phyloP scores from a whole-genome alignment of 75 land plant genomes.

The Isoetes taiwanensis region DNA sequence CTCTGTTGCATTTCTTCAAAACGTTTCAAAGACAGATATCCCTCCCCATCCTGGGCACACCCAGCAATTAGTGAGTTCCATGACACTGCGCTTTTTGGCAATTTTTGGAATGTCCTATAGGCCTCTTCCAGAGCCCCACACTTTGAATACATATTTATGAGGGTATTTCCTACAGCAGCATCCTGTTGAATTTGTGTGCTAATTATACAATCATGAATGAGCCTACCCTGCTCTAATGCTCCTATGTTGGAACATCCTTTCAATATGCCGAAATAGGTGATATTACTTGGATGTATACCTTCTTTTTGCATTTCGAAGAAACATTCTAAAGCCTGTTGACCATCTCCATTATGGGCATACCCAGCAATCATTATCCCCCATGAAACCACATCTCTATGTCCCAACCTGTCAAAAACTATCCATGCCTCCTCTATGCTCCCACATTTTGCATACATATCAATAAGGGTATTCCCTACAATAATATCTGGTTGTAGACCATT shows the following conservation, averaged over 20 bases:
- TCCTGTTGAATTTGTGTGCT: neutral
- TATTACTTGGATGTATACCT: neutral
- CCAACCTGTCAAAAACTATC: neutral
- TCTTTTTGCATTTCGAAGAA: neutral
- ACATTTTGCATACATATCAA: no score
- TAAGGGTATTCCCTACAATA: no score
- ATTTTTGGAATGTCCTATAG: neutral
- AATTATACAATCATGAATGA: neutral
- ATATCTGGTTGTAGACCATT: no score
- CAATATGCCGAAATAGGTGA: neutral
- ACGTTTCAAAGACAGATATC: neutral
- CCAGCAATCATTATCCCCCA: neutral
- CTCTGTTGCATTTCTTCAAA: neutral
- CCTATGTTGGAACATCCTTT: neutral
- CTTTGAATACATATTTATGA: neutral
- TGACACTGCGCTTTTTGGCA: neutral
- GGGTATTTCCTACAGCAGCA: neutral
- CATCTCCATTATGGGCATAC: conserved; percentile 1
- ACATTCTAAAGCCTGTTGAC: neutral
- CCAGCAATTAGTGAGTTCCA: neutral
- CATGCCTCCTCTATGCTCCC: no score
- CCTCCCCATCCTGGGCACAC: neutral
- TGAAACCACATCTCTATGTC: neutral
- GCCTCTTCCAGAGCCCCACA: neutral
- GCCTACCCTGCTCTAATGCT: neutral